Percentiles rank a stretch among this genome's conserved stretches.
These are phyloP conservation scores for Arthrobotrys entomopaga DNA, from an alignment of 2,329 filamentous ascomycete species.

Conservation along the genomic window DNA sequence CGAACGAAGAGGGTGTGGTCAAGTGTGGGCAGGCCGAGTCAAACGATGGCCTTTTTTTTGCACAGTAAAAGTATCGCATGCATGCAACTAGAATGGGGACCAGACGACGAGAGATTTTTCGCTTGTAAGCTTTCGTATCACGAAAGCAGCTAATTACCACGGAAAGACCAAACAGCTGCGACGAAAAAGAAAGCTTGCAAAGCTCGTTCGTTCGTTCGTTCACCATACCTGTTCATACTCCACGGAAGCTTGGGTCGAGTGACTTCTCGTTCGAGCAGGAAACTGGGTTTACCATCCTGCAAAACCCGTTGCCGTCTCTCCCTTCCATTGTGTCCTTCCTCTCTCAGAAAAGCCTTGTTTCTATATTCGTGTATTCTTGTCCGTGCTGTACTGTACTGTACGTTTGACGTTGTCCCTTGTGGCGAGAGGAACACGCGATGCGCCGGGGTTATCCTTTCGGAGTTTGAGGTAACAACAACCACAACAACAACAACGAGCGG, in stretches of 20 bases:
- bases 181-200: constrained; percentile 1
- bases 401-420: constrained; percentile 28
- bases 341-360: constrained; percentile 10
- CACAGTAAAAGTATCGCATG: background rate
- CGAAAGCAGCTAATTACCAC: constrained; percentile 42
- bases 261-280: constrained; percentile 9
- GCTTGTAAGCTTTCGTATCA: constrained; percentile 29
- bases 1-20: constrained; percentile 41
- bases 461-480: constrained; percentile 13
- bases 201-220: too few species aligned
- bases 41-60: constrained; percentile 22
- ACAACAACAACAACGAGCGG: background rate
- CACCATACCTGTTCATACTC: background rate
- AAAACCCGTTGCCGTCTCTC: constrained; percentile 13
- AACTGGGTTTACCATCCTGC: constrained; percentile 23
- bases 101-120: background rate
- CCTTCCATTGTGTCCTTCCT: constrained; percentile 17
- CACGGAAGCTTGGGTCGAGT: constrained; percentile 16
- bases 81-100: constrained; percentile 46
- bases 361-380: background rate
- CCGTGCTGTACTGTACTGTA: constrained; percentile 5
- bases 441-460: constrained; percentile 9
- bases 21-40: constrained; percentile 35
- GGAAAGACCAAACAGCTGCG: constrained; percentile 12
- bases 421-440: constrained; percentile 54